phyloP scores from a whole-genome alignment of 352 stramenopile species.

The Phytophthora citrophthora region DNA sequence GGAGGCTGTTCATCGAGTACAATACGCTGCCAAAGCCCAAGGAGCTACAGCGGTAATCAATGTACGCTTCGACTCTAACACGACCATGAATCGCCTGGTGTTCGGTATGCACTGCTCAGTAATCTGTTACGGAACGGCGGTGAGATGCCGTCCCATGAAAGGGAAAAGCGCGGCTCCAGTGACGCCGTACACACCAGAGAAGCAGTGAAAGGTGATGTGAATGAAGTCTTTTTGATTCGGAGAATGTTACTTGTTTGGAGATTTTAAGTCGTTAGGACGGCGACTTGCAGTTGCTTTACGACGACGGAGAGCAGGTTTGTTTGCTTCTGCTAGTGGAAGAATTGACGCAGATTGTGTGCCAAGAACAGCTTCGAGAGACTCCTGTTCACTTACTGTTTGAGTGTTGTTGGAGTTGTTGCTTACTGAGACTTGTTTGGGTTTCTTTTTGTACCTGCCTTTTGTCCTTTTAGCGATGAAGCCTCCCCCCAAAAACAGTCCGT shows the following conservation, averaged over 20 bases:
- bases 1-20: slow-evolving; percentile 80
- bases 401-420: slow-evolving; percentile 5
- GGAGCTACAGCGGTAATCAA: slow-evolving; percentile 82
- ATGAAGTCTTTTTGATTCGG: slow-evolving; percentile 16
- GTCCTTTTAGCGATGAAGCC: slow-evolving; percentile 46
- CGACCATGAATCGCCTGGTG: slow-evolving; percentile 86
- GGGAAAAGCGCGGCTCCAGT: slow-evolving; percentile 1
- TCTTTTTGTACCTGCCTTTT: slow-evolving; percentile 8
- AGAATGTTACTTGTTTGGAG: slow-evolving; percentile 6
- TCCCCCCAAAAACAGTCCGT: slow-evolving; percentile 41
- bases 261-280: slow-evolving; percentile 3
- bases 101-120: slow-evolving; percentile 86
- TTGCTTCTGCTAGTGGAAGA: slow-evolving; percentile 22
- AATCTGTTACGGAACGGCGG: slow-evolving; percentile 81
- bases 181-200: slow-evolving; percentile 17
- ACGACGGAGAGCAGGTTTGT: slow-evolving; percentile 33
- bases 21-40: slow-evolving; percentile 71
- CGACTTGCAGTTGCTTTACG: slow-evolving; percentile 17
- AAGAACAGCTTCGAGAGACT: slow-evolving; percentile 23
- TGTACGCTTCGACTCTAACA: slow-evolving; percentile 85
- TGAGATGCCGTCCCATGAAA: slow-evolving; percentile 55
- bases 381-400: slow-evolving; percentile 8
- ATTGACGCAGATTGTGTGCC: slow-evolving; percentile 17
- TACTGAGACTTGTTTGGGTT: background rate
- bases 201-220: slow-evolving; percentile 18